Base-by-base conservation (phyloP, 805 yeast species). In the Candida tallmaniae region DNA sequence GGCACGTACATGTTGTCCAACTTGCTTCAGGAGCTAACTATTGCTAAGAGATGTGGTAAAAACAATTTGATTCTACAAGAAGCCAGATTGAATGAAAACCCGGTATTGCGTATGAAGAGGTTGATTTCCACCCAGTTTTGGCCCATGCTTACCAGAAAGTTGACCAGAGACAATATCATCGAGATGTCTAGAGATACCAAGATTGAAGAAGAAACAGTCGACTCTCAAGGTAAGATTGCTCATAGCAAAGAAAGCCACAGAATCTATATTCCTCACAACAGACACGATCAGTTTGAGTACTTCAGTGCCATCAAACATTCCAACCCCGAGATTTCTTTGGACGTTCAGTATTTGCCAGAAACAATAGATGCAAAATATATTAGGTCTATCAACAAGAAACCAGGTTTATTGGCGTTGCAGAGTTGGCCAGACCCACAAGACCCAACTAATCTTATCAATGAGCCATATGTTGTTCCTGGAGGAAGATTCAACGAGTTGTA, bases 401-500 rank as follows among this genome's bases (percentile, higher is more conserved):
- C 97, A 0, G 98, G 98, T 0, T 65, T 90, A 34, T 68, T 90
- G 40, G 83, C 95, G 0, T 65, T 90, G 25, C 95, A 90, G 1
- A 74, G 84, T 68, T 71, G 70, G 40, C 72, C 56, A 14, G 78
- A 78, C 44, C 78, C 82, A 6, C 50, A 62, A 3, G 74, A 78
- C 37, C 73, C 74, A 26, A 54, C 52, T 12, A 66, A 71, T 10
- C 47, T 82, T 30, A 65, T 73, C 25, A 86, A 88, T 14, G 78
- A 73, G 50, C 96, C 95, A 0, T 90, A 90, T 57, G 83, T 86
- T 12, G 97, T 90, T 16, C 98, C 98, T 1, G 98, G 98, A 12
- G 97, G 98, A 15, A 69, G 98, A 44, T 90, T 90, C 61, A 93
- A 93, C 62, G 98, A 90, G 61, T 73, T 88, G 39, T 90, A 93